Evolutionary conservation across 768 basidiomycete species (phyloP).

Genomic region (Mycena belliarum): DNA sequence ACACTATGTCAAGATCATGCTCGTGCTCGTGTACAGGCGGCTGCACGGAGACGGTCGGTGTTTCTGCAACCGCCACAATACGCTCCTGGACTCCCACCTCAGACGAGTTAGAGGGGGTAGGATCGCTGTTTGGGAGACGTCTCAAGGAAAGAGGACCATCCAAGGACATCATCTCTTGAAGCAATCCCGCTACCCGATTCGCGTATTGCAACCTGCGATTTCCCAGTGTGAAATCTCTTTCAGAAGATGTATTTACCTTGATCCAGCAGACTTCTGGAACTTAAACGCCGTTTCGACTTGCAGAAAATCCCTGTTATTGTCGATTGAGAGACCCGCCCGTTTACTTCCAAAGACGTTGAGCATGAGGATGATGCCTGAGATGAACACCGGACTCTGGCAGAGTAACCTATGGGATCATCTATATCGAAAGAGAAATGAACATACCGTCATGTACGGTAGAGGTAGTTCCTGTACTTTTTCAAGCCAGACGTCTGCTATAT

Average conservation of each 20-base stretch:
- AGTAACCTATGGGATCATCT: neutral
- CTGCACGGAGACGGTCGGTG: no score
- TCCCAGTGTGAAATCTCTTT: no score
- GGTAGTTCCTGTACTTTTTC: neutral
- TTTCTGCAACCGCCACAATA: no score
- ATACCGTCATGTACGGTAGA: neutral
- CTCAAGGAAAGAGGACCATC: conserved; percentile 1
- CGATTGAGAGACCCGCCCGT: conserved; percentile 1
- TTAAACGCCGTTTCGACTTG: conserved; percentile 1
- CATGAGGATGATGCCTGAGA: conserved; percentile 1
- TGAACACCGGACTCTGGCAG: neutral
- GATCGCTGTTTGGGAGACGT: neutral
- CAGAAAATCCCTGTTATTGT: neutral
- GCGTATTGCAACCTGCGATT: neutral
- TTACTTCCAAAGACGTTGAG: neutral
- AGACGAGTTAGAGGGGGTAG: no score
- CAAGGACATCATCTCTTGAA: conserved; percentile 6
- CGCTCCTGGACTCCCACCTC: no score
- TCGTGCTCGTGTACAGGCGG: no score
- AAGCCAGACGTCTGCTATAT: neutral
- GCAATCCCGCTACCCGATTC: conserved; percentile 7
- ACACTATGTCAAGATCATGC: no score
- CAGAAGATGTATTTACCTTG: neutral
- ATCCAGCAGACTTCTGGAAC: neutral
- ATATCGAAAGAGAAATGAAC: neutral